Evolutionary conservation across 805 yeast species (phyloP), one percentile per base, ranked within the genome.

Genomic region (Diddensiella santjacobensis): DNA sequence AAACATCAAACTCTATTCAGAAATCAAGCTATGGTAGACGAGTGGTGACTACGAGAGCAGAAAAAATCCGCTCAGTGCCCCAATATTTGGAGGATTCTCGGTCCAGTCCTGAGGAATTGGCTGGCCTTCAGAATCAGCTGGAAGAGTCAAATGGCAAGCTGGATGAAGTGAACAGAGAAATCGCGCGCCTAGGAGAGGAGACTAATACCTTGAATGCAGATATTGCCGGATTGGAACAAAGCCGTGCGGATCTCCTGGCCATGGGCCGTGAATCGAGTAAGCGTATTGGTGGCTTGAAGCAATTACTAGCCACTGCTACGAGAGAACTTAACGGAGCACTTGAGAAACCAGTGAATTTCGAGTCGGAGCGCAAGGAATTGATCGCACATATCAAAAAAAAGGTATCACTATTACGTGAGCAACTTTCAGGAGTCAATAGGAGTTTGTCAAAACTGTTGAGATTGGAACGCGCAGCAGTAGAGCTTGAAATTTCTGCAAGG

Each of bases 1-100:
- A 20, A 13, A 20, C 5, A 8, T 17, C 24, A n/a, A 15, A 15
- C 19, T 23, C 23, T 10, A 10, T 22, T 8, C 13, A 13, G 5
- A 70, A 70, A 52, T 89, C 96, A 1, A 64, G 62, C 15, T 88
- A 84, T 65, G 95, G 95, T 22, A 64, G 70, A 2, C 71, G 67
- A 53, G 86, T 81, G 58, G 66, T 73, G 2, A 71, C 75, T 60
- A 72, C 73, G 2, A 23, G 48, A 13, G 41, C 35, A n/a, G 46
- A 36, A 8, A 13, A 10, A 17, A 13, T 35, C 15, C 20, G 38
- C 8, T 8, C 38, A 8, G 20, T 35, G 20, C 38, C 38, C 20
- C 6, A 8, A n/a, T 35, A 35, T 17, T 17, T 35, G 10, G 17
- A 35, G 20, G 20, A 17, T 17, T n/a, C 38, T 8, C 15, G 20